Base-by-base conservation (phyloP, 352 stramenopile genomes). In the Pythium aphanidermatum region DNA sequence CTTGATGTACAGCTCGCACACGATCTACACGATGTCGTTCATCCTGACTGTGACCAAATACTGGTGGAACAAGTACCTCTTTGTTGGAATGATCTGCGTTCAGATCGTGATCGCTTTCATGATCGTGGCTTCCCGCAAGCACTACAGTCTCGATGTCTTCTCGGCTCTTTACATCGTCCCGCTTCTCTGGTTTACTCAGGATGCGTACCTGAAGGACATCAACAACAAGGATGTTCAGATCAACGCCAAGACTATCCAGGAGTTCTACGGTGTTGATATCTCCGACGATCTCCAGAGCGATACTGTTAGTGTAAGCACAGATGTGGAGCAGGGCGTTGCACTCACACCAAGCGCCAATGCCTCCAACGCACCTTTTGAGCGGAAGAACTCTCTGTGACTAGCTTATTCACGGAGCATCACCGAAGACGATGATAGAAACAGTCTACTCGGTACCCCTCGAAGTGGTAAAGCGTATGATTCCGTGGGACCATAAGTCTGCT, bases 1-100 rank as follows among this genome's bases (percentile, higher is more conserved):
- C 54, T 66, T 96, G 46, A 96, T 96, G 83, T 96, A 95, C 55
- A 95, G 82, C 55, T 95, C 81, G 25, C 86, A 96, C 67, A 96
- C 83, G 17, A 96, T 95, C 58, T 95, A 93, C 77, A 94, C 83
- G 4, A 55, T 96, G 63, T 86, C 82, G 50, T 74, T 95, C 38
- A 93, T 95, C 47, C 58, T 92, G 27, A 83, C 71, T 20, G 56
- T 87, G 27, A 86, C 60, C 70, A 95, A 93, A 61, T 95, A 87
- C 70, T 95, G 84, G 75, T 74, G 67, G 49, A 88, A 80, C 70
- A 85, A 80, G 48, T 77, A 60, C 42, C 60, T 90, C 32, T 65
- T 91, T 49, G 47, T 61, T 10, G 54, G 86, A 46, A 92, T 95
- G 73, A 39, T 89, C 7, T 65, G 63, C 47, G 46, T 90, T 12